Base-by-base conservation (phyloP, 352 stramenopile species). In the Globisporangium nagaii region DNA sequence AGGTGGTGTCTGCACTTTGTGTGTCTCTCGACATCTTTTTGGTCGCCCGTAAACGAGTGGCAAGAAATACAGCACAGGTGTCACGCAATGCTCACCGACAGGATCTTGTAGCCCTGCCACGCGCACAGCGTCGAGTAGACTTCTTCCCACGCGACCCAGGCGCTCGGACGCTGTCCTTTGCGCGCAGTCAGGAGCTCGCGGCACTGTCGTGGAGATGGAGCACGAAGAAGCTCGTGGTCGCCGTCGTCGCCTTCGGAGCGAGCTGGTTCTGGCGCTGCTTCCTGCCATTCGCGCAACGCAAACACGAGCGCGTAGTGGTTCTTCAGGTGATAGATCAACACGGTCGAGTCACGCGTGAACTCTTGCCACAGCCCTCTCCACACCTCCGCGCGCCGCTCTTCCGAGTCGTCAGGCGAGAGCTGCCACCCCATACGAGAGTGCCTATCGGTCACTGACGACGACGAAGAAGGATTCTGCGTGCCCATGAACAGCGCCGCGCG, bases 261-360 rank as follows among this genome's bases (percentile, higher is more conserved):
- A 30, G 20, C 2, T 20, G 10, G 24, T 32, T 53, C 15, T 37
- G 35, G 51, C 71, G n/a, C n/a, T n/a, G n/a, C 40, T 24, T 65
- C 59, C 17, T 40, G 51, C 71, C 75, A 85, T 39, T 86, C 69
- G n/a, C 79, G 63, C 28, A 88, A 41, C 0, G 75, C 77, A 55
- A 81, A 93, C 32, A 93, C 65, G 11, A 86, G 54, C 15, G 82
- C 79, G 56, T 93, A 93, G 63, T 93, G 82, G 62, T 93, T 93
- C 56, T 76, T 89, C 28, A 90, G 58, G 55, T 93, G 82, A 58
- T 74, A 83, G 22, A 90, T 42, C 2, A 93, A 49, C 25, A 73
- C 68, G 6, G 49, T 59, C 22, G 49, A 19, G 25, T 55, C 37
- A 7, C 41, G 39, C 1, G 37, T 45, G 49, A 71, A 71, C 3